Percentiles rank a stretch among this genome's conserved stretches.
phyloP scores from a whole-genome alignment of 2,329 filamentous ascomycete species.

The Microdochium paspali region DNA sequence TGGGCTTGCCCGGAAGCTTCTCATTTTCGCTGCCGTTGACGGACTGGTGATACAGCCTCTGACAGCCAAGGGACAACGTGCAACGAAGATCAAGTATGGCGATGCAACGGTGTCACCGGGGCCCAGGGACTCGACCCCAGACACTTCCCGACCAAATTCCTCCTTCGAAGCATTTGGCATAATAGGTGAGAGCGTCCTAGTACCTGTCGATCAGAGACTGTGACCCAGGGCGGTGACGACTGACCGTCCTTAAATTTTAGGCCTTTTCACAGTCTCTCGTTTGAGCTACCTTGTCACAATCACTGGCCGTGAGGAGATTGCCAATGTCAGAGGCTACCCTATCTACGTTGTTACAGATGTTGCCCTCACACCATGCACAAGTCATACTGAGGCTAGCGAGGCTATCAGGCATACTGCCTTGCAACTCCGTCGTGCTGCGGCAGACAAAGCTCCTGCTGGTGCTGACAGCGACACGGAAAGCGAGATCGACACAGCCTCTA shows the following conservation, averaged over 20 bases:
- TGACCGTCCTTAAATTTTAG: constrained; percentile 40
- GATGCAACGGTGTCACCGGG: constrained; percentile 37
- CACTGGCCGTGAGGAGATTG: constrained; percentile 77
- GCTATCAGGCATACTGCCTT: constrained; percentile 55
- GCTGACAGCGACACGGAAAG: constrained; percentile 12
- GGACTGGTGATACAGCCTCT: constrained; percentile 73
- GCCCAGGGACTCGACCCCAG: constrained; percentile 34
- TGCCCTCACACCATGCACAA: constrained; percentile 78
- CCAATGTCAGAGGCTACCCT: constrained; percentile 71
- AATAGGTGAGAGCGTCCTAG: constrained; percentile 37
- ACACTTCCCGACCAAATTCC: constrained; percentile 31
- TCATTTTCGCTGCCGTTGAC: constrained; percentile 73
- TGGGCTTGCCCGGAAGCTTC: constrained; percentile 62
- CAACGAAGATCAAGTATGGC: constrained; percentile 63
- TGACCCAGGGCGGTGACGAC: too few species aligned
- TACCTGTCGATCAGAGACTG: too few species aligned
- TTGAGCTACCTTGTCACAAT: constrained; percentile 82
- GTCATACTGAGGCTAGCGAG: constrained; percentile 61
- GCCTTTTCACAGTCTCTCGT: constrained; percentile 73
- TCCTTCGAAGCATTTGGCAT: constrained; percentile 53
- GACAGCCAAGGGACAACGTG: constrained; percentile 47
- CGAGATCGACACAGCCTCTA: constrained; percentile 35
- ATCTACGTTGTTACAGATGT: constrained; percentile 86
- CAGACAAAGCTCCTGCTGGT: constrained; percentile 25
- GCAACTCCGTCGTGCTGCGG: constrained; percentile 26